Conservation (phyloP, 2,329 filamentous ascomycete genomes). For the Colletotrichum sp. region DNA sequence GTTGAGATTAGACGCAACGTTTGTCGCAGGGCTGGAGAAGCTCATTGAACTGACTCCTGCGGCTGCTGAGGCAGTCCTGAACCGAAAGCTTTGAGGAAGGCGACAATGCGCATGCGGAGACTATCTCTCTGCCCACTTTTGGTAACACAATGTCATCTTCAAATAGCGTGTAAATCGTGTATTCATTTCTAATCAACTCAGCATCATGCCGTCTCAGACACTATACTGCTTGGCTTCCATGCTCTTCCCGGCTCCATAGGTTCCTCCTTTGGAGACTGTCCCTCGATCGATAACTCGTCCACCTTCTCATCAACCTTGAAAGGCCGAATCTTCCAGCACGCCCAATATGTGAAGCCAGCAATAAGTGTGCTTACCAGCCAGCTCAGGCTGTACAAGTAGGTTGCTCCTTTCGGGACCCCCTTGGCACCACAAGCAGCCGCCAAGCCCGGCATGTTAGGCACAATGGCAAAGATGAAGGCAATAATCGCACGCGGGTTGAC, state of each 20-base stretch:
- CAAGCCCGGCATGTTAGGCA: conserved; percentile 27
- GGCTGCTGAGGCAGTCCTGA: background rate
- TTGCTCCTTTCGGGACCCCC: conserved; percentile 17
- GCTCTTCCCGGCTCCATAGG: background rate
- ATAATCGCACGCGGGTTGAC: conserved; percentile 33
- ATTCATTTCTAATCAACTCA: background rate
- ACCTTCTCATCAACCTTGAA: background rate
- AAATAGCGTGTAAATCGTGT: background rate
- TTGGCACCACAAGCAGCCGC: conserved; percentile 24
- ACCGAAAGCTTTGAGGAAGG: background rate
- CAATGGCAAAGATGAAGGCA: conserved; percentile 33
- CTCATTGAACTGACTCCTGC: background rate
- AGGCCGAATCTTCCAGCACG: background rate
- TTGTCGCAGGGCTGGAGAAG: conserved; percentile 6
- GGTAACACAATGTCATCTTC: background rate
- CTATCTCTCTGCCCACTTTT: background rate
- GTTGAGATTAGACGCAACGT: background rate
- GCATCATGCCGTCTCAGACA: background rate
- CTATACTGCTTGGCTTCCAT: background rate
- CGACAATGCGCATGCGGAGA: rapidly evolving
- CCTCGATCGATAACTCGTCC: background rate
- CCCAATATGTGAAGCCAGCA: conserved; percentile 16
- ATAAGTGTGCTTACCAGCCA: conserved; percentile 25
- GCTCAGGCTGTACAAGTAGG: conserved; percentile 26
- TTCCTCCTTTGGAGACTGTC: background rate